Evolutionary conservation across 345 rosid genomes (phyloP).

Genomic region (Lepidium didymum): DNA sequence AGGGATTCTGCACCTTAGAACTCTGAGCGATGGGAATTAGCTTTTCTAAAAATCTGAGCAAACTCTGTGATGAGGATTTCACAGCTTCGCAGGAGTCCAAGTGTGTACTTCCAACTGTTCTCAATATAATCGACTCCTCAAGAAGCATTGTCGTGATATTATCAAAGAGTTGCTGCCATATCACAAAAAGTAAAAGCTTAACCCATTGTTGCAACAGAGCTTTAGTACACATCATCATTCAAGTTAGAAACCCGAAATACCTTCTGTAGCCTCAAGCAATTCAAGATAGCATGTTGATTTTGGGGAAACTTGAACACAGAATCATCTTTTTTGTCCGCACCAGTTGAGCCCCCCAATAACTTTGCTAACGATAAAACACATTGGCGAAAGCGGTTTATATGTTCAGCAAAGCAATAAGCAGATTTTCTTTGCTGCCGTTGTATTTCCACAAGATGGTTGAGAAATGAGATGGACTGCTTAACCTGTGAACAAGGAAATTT

Average conservation of each 20-base stretch:
- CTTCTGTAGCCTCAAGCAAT: constrained; percentile 82
- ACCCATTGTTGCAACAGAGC: constrained; percentile 4
- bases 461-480: constrained; percentile 59
- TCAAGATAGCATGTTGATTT: constrained; percentile 44
- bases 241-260: constrained; percentile 32
- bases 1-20: constrained; percentile 54
- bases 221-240: constrained; percentile 7
- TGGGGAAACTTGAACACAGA: constrained; percentile 37
- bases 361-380: constrained; percentile 36
- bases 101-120: constrained; percentile 52
- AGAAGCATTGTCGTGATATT: constrained; percentile 38
- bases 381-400: constrained; percentile 39
- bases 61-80: constrained; percentile 37
- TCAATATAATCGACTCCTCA: constrained; percentile 58
- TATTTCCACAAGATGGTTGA: constrained; percentile 66
- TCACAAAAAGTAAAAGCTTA: constrained; percentile 15
- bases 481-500: constrained; percentile 42
- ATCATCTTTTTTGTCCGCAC: constrained; percentile 12
- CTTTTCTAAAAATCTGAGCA: constrained; percentile 47
- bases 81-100: constrained; percentile 47
- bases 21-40: constrained; percentile 42
- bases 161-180: constrained; percentile 74
- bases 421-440: constrained; percentile 69
- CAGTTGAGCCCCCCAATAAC: constrained; percentile 31
- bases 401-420: constrained; percentile 49